Conservation (phyloP, 129 eudicot species). For the Pseudognaphalium luteoalbum region DNA sequence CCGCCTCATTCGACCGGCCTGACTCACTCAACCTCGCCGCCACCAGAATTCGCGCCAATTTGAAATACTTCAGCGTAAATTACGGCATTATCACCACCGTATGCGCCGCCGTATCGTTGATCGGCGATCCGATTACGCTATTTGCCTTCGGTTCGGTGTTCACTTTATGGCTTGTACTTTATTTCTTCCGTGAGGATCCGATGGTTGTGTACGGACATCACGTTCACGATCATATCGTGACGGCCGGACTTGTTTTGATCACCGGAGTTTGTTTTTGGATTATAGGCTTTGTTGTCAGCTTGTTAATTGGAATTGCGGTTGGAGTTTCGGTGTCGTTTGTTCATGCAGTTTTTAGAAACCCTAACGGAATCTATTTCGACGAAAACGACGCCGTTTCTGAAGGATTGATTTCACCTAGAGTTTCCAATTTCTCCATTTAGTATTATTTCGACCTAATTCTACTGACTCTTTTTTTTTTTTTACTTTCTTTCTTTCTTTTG, state of each 20-base stretch:
- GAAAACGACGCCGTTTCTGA: conserved; percentile 50
- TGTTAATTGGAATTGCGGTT: conserved; percentile 45
- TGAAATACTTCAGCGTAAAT: conserved; percentile 55
- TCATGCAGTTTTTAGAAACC: conserved; percentile 57
- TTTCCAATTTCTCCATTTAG: conserved; percentile 24
- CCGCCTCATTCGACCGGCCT: conserved; percentile 43
- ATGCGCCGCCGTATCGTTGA: conserved; percentile 47
- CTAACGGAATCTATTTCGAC: conserved; percentile 57
- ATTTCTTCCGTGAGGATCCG: conserved; percentile 75
- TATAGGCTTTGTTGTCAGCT: conserved; percentile 32
- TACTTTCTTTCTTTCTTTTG: neutral
- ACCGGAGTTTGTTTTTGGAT: conserved; percentile 40
- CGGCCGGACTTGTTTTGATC: conserved; percentile 33
- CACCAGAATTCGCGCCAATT: conserved; percentile 49
- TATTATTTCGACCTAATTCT: conserved; percentile 1
- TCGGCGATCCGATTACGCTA: conserved; percentile 47
- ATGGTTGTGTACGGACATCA: conserved; percentile 51
- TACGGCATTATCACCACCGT: conserved; percentile 50
- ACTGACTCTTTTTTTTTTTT: neutral
- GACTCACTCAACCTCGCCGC: conserved; percentile 41
- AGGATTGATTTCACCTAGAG: conserved; percentile 47
- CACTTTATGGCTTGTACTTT: conserved; percentile 53
- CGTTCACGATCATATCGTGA: conserved; percentile 50
- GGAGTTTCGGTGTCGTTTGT: conserved; percentile 44
- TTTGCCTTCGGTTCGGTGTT: conserved; percentile 27